Evolutionary conservation across 2,329 filamentous ascomycete genomes (phyloP).

Genomic region (Blumeria graminis): DNA sequence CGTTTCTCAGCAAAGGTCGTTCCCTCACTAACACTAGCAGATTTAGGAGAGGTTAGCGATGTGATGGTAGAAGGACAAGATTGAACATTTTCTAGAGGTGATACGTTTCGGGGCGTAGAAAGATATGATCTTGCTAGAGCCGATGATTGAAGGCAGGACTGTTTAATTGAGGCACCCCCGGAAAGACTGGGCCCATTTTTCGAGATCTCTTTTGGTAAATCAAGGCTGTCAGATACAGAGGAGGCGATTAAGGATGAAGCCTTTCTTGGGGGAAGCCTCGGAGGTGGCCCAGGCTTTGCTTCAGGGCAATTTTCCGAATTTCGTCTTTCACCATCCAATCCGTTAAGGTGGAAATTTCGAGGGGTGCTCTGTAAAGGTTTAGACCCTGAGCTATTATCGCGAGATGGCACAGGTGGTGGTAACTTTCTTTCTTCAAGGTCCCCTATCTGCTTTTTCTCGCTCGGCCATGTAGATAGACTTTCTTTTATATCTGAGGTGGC

Average conservation of each 20-base stretch:
- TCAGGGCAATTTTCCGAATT: constrained; percentile 8
- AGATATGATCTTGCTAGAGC: constrained; percentile 7
- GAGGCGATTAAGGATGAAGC: neutral
- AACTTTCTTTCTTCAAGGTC: constrained; percentile 12
- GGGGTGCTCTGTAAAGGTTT: constrained; percentile 32
- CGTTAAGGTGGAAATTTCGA: constrained; percentile 24
- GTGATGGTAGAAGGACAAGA: constrained; percentile 15
- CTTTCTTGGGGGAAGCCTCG: constrained; percentile 29
- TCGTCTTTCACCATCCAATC: constrained; percentile 13
- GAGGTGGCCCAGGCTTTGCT: constrained; percentile 24
- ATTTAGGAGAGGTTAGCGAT: constrained; percentile 12
- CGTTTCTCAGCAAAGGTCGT: constrained; percentile 31
- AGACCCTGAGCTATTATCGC: constrained; percentile 34
- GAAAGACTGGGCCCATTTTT: constrained; percentile 29
- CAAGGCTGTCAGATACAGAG: neutral
- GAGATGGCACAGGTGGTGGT: constrained; percentile 32
- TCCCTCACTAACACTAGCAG: constrained; percentile 17
- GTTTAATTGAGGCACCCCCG: constrained; percentile 22
- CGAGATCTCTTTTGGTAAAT: no score
- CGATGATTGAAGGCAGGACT: constrained; percentile 13
- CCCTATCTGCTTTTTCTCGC: constrained; percentile 13
- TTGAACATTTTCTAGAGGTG: constrained; percentile 16
- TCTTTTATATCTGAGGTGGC: constrained; percentile 1
- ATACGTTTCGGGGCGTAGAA: constrained; percentile 8
- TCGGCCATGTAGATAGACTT: constrained; percentile 9